These are phyloP conservation scores for Botrytis porri DNA, from an alignment of 2,329 filamentous ascomycete species.

Conservation along the genomic window DNA sequence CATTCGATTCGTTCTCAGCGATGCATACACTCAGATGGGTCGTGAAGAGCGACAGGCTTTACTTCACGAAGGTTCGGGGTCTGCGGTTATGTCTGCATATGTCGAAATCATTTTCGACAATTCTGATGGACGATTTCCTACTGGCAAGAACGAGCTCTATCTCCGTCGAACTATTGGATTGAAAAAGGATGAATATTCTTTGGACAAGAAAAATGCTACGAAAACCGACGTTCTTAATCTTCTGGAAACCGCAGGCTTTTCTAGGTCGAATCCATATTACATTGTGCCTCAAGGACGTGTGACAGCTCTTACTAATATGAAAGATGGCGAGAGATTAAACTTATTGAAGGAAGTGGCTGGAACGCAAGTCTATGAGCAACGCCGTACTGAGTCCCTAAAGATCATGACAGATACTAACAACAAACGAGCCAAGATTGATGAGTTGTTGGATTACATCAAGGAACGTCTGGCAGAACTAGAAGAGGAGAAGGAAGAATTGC, in stretches of 20 bases:
- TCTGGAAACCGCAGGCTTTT: constrained; percentile 93
- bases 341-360: constrained; percentile 97
- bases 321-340: constrained; percentile 85
- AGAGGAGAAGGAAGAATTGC: constrained; percentile 94
- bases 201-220: constrained; percentile 94
- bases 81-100: constrained; percentile 98
- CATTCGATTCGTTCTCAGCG: constrained; percentile 95
- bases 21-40: constrained; percentile 94
- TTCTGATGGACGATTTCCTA: constrained; percentile 90
- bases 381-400: constrained; percentile 86
- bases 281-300: constrained; percentile 98
- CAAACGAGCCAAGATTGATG: constrained; percentile 92
- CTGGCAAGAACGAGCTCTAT: constrained; percentile 84
- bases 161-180: constrained; percentile 91
- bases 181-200: constrained; percentile 98
- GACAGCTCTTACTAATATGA: constrained; percentile 97
- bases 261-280: constrained; percentile 96
- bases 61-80: constrained; percentile 96
- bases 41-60: constrained; percentile 94
- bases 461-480: constrained; percentile 85
- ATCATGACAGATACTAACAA: constrained; percentile 97
- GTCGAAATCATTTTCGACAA: constrained; percentile 99
- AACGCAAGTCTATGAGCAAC: constrained; percentile 93
- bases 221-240: constrained; percentile 94
- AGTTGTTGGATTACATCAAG: constrained; percentile 86